phyloP scores from a whole-genome alignment of 352 stramenopile species.

The Phytophthora crassamura region DNA sequence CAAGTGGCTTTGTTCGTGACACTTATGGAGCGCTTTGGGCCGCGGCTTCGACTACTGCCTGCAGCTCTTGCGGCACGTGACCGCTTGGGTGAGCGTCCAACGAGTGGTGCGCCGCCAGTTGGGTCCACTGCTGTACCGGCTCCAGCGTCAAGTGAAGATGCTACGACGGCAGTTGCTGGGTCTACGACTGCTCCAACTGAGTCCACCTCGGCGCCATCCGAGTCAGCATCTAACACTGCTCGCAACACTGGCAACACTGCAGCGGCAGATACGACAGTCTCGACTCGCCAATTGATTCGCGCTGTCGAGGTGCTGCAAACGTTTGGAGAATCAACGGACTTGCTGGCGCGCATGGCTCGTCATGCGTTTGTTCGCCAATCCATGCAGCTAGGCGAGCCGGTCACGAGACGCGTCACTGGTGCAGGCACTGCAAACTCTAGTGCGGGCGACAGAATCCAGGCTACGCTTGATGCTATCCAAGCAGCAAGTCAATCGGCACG shows the following conservation, averaged over 20 bases:
- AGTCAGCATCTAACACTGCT: slow-evolving; percentile 3
- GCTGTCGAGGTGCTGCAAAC: slow-evolving; percentile 63
- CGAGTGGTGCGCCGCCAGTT: neutral
- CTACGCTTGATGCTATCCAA: slow-evolving; percentile 16
- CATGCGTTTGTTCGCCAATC: slow-evolving; percentile 61
- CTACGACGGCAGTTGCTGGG: neutral
- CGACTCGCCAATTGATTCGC: slow-evolving; percentile 38
- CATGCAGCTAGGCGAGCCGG: slow-evolving; percentile 30
- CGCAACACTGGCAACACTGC: neutral
- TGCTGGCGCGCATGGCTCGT: slow-evolving; percentile 56
- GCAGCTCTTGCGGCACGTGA: slow-evolving; percentile 49
- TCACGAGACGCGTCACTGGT: slow-evolving; percentile 18
- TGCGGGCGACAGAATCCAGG: slow-evolving; percentile 9
- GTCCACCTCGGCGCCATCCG: neutral
- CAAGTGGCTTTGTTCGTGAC: slow-evolving; percentile 57
- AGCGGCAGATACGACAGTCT: slow-evolving; percentile 15
- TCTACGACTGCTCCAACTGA: neutral
- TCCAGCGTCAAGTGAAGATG: neutral
- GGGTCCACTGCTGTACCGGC: neutral
- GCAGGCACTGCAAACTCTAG: neutral
- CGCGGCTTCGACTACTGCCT: slow-evolving; percentile 53
- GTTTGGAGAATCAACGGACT: slow-evolving; percentile 57
- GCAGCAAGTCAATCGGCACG: slow-evolving; percentile 14
- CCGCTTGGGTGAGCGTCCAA: slow-evolving; percentile 17
- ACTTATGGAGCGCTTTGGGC: slow-evolving; percentile 55